These are phyloP conservation scores for Panus rudis DNA, from an alignment of 768 basidiomycete species.

Conservation along the genomic window DNA sequence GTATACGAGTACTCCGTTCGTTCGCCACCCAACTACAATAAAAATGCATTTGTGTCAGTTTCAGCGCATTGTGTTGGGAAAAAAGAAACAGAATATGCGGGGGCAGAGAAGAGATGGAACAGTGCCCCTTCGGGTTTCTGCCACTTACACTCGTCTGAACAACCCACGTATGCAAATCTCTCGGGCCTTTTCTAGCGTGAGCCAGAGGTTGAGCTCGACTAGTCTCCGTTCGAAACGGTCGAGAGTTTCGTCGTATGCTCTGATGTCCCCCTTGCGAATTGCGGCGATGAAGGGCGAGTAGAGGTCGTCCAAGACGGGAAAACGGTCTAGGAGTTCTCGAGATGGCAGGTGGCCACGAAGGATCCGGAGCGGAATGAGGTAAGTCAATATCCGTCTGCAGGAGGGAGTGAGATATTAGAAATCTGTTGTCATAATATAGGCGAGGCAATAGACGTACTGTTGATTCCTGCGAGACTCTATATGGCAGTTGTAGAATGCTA, in stretches of 20 bases:
- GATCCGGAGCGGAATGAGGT: conserved; percentile 84
- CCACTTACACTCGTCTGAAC: conserved; percentile 67
- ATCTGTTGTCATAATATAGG: no score
- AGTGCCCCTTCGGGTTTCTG: no score
- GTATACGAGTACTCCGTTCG: conserved; percentile 70
- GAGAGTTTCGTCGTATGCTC: conserved; percentile 74
- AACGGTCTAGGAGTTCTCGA: conserved; percentile 56
- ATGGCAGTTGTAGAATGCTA: conserved; percentile 84
- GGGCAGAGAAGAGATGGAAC: neutral
- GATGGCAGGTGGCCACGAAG: conserved; percentile 85
- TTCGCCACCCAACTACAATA: conserved; percentile 68
- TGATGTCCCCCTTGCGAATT: conserved; percentile 69
- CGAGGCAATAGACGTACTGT: conserved; percentile 51
- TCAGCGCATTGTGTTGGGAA: conserved; percentile 1
- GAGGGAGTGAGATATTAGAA: no score
- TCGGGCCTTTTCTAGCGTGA: conserved; percentile 81
- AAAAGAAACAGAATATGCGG: neutral
- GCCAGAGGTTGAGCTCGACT: conserved; percentile 81
- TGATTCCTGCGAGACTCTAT: conserved; percentile 64
- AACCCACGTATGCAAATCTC: conserved; percentile 81
- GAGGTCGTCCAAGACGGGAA: conserved; percentile 64
- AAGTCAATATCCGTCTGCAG: conserved; percentile 79
- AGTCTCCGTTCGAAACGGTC: conserved; percentile 63
- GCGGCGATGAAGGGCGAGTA: conserved; percentile 79
- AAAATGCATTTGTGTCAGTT: neutral